These are phyloP conservation scores for Pseudofabraea citricarpa DNA, from an alignment of 2,329 filamentous ascomycete species.

Conservation along the genomic window DNA sequence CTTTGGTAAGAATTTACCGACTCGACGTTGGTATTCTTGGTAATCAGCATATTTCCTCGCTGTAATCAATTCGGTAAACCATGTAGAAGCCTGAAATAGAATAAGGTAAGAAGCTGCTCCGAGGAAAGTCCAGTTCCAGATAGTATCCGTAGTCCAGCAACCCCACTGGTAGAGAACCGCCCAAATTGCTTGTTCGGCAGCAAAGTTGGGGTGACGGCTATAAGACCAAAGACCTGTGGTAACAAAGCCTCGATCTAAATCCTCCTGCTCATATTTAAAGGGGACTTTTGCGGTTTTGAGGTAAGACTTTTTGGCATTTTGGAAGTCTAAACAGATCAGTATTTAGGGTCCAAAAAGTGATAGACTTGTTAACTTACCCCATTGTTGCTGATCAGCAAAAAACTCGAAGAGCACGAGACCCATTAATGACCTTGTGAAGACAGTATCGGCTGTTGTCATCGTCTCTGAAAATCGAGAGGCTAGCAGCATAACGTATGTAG, in stretches of 20 bases:
- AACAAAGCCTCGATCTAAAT: constrained; percentile 86
- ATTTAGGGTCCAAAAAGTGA: no score
- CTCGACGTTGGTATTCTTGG: constrained; percentile 72
- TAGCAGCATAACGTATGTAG: constrained; percentile 79
- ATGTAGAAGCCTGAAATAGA: constrained; percentile 86
- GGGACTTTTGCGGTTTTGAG: constrained; percentile 68
- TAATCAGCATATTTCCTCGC: constrained; percentile 86
- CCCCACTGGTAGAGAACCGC: constrained; percentile 83
- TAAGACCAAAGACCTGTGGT: constrained; percentile 81
- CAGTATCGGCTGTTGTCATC: constrained; percentile 48
- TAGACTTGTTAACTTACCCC: constrained; percentile 64
- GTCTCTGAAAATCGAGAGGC: constrained; percentile 57
- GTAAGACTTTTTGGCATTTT: constrained; percentile 75
- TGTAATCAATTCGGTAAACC: constrained; percentile 79
- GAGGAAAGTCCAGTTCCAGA: constrained; percentile 73
- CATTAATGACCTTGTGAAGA: constrained; percentile 51
- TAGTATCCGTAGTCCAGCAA: constrained; percentile 64
- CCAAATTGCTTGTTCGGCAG: constrained; percentile 89
- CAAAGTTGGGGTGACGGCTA: constrained; percentile 92
- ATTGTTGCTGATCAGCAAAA: constrained; percentile 89
- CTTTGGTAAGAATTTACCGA: constrained; percentile 76
- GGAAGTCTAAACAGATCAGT: constrained; percentile 73
- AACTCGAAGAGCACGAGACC: constrained; percentile 61
- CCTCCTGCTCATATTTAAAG: constrained; percentile 57
- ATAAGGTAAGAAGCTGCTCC: constrained; percentile 67